Evolutionary conservation across 768 basidiomycete species (phyloP).

Genomic region (Naganishia friedmannii): DNA sequence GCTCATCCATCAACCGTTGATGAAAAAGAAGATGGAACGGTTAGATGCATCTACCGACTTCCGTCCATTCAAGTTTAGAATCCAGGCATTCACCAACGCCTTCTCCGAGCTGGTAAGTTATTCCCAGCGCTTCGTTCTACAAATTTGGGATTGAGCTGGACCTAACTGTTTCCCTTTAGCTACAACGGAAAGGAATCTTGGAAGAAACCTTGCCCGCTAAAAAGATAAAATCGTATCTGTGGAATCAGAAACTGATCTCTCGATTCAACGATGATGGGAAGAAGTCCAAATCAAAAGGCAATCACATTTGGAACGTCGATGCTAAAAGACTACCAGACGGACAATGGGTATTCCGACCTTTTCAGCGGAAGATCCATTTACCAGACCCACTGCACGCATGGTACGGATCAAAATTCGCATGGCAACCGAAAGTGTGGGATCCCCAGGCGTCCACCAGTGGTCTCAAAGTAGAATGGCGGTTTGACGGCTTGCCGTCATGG

Average conservation of each 20-base stretch:
- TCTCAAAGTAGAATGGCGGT: conserved; percentile 63
- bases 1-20: conserved; percentile 92
- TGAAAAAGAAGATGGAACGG: conserved; percentile 96
- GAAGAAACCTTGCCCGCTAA: conserved; percentile 96
- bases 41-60: conserved; percentile 95
- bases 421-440: conserved; percentile 94
- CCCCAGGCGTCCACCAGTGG: conserved; percentile 83
- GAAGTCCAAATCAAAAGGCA: conserved; percentile 98
- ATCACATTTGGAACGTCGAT: conserved; percentile 98
- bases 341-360: conserved; percentile 82
- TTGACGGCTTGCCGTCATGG: conserved; percentile 82
- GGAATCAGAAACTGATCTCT: conserved; percentile 84
- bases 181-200: conserved; percentile 77
- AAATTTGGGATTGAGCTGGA: conserved; percentile 15
- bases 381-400: conserved; percentile 71
- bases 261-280: conserved; percentile 99
- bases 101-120: conserved; percentile 78
- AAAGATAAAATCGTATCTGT: conserved; percentile 91
- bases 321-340: conserved; percentile 69
- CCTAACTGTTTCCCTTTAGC: conserved; percentile 54
- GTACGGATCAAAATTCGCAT: conserved; percentile 67
- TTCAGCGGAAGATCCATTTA: conserved; percentile 81
- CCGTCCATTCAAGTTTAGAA: conserved; percentile 97
- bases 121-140: not conserved
- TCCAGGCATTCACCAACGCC: conserved; percentile 93